Percentiles rank a stretch among this genome's conserved stretches.
Conservation (phyloP, 306 rosid genomes). For the Lithocarpus polystachyus region DNA sequence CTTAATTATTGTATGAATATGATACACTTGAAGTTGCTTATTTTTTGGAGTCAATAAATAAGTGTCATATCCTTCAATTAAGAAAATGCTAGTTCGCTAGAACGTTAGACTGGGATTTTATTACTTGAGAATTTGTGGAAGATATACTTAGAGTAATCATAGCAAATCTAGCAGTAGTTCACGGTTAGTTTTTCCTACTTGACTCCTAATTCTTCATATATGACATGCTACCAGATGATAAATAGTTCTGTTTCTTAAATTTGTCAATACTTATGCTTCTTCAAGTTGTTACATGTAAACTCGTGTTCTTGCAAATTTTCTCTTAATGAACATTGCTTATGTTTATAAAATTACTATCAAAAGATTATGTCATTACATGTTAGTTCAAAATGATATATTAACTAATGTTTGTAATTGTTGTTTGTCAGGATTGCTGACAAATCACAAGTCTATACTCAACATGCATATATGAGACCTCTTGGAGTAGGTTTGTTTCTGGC, state of each 20-base stretch:
- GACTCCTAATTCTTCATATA: neutral
- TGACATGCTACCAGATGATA: neutral
- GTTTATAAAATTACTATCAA: neutral
- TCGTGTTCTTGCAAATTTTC: neutral
- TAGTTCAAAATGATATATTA: slow-evolving; percentile 4
- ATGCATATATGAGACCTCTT: slow-evolving; percentile 99
- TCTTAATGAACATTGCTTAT: neutral
- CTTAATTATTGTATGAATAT: neutral
- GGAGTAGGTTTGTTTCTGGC: slow-evolving; percentile 76
- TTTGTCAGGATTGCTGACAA: slow-evolving; percentile 88
- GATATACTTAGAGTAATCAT: neutral
- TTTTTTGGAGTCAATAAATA: neutral
- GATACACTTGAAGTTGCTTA: neutral
- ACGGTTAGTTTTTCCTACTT: too few species aligned
- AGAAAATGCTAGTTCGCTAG: neutral
- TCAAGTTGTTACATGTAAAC: neutral
- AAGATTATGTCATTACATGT: neutral
- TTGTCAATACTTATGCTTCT: neutral
- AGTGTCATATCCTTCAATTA: neutral
- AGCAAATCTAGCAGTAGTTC: too few species aligned
- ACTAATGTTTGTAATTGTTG: slow-evolving; percentile 17
- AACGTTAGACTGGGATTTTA: neutral
- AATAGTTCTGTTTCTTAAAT: neutral
- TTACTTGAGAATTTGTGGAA: neutral
- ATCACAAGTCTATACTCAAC: slow-evolving; percentile 97